Evolutionary conservation across 108 stramenopile genomes (phyloP).

Genomic region (Aurantiochytrium sp.): DNA sequence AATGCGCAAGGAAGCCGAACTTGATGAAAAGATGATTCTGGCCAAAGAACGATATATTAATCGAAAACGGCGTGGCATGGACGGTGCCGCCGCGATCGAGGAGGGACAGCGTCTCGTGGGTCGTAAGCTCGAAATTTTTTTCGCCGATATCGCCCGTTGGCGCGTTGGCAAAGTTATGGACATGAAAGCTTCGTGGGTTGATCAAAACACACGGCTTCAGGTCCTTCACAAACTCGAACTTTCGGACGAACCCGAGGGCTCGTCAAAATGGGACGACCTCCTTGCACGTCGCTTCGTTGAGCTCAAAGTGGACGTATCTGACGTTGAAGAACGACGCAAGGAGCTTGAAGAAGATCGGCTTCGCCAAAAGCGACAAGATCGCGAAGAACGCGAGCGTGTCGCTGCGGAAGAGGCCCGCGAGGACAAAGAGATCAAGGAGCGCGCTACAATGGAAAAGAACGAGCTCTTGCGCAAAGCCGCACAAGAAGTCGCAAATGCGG

Average conservation of each 20-base stretch:
- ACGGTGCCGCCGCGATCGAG: neutral
- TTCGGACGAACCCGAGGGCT: neutral
- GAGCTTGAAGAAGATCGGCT: neutral
- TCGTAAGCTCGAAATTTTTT: neutral
- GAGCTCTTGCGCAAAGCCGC: neutral
- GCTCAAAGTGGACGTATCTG: neutral
- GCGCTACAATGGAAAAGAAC: neutral
- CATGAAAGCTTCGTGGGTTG: neutral
- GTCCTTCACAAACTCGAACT: neutral
- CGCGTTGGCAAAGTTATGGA: neutral
- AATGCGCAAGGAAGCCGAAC: neutral
- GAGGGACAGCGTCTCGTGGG: neutral
- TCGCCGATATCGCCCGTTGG: neutral
- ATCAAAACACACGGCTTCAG: neutral
- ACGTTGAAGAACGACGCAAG: neutral
- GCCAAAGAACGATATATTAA: neutral
- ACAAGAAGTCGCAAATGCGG: neutral
- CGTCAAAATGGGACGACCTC: neutral
- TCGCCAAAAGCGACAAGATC: neutral
- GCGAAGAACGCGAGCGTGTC: neutral
- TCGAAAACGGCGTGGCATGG: neutral
- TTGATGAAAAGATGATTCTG: constrained; percentile 1
- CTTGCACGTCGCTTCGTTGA: neutral
- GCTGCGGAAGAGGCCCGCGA: neutral
- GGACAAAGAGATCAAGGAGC: neutral